Evolutionary conservation across 345 rosid species (phyloP).

Genomic region (Euphorbia lathyris): DNA sequence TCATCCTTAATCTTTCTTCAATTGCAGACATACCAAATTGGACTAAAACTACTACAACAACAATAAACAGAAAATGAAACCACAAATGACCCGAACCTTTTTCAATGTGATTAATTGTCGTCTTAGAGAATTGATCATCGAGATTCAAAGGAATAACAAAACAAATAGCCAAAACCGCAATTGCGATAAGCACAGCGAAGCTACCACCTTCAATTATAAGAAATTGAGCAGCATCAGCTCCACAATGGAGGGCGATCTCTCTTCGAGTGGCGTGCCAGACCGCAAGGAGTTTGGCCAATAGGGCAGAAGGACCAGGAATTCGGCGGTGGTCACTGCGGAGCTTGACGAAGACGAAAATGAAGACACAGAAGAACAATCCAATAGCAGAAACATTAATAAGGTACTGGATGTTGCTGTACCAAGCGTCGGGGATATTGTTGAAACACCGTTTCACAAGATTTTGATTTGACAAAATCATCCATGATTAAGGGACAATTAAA

Average conservation of each 20-base stretch:
- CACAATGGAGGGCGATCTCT: conserved; percentile 89
- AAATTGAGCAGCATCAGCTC: conserved; percentile 94
- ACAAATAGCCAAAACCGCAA: conserved; percentile 53
- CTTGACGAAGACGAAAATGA: conserved; percentile 86
- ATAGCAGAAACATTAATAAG: conserved; percentile 79
- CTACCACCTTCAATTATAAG: conserved; percentile 91
- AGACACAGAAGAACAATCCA: conserved; percentile 77
- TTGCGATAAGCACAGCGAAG: conserved; percentile 51
- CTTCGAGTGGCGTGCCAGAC: conserved; percentile 91
- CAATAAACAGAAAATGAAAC: conserved; percentile 78
- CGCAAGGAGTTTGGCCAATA: conserved; percentile 76
- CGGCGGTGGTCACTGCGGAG: conserved; percentile 92
- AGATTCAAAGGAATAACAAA: conserved; percentile 74
- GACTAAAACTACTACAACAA: conserved; percentile 48
- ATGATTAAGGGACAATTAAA: too few relatives aligned
- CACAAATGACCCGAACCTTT: conserved; percentile 80
- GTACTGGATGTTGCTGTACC: conserved; percentile 94
- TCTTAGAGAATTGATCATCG: conserved; percentile 78
- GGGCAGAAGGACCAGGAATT: conserved; percentile 75
- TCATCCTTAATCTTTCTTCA: conserved; percentile 63
- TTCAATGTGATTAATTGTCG: conserved; percentile 72
- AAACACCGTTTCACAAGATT: too few relatives aligned
- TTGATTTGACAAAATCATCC: too few relatives aligned
- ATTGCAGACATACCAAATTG: conserved; percentile 72
- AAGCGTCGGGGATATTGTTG: conserved; percentile 51